These are phyloP conservation scores for Diaporthe citri DNA, from an alignment of 2,329 filamentous ascomycete genomes.

Conservation along the genomic window DNA sequence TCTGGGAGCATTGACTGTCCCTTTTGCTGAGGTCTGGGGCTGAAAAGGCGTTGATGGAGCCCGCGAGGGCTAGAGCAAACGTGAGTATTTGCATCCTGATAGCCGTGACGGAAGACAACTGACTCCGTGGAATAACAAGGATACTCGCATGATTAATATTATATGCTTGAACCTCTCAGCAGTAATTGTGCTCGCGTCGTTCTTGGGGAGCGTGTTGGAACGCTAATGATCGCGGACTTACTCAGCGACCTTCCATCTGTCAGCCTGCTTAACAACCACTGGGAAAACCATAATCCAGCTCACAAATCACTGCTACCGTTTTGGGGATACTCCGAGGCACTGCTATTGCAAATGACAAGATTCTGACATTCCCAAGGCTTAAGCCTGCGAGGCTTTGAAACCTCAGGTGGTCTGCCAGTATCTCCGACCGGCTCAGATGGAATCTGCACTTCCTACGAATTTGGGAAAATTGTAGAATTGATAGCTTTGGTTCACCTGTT, in stretches of 20 bases:
- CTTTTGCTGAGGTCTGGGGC: not conserved
- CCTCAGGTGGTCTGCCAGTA: not conserved
- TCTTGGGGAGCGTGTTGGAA: not conserved
- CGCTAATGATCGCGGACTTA: not conserved
- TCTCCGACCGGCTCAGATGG: too few relatives aligned
- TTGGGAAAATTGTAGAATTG: not conserved
- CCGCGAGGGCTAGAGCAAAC: not conserved
- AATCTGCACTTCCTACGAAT: not conserved
- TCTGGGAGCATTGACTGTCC: not conserved
- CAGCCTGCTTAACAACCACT: not conserved
- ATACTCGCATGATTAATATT: not conserved
- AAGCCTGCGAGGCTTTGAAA: not conserved
- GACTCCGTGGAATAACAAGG: not conserved
- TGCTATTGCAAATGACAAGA: not conserved
- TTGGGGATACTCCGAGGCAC: not conserved
- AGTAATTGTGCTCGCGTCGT: too few relatives aligned
- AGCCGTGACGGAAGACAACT: not conserved
- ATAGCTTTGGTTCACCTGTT: not conserved
- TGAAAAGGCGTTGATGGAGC: not conserved
- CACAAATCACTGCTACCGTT: not conserved
- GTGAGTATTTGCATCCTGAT: not conserved
- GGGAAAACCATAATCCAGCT: not conserved
- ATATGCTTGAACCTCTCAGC: not conserved
- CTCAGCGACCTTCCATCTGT: slow-evolving; percentile 3
- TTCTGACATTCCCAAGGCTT: not conserved